Base-by-base conservation (phyloP, 1,284 basidiomycete species). In the Ustilago crameri region DNA sequence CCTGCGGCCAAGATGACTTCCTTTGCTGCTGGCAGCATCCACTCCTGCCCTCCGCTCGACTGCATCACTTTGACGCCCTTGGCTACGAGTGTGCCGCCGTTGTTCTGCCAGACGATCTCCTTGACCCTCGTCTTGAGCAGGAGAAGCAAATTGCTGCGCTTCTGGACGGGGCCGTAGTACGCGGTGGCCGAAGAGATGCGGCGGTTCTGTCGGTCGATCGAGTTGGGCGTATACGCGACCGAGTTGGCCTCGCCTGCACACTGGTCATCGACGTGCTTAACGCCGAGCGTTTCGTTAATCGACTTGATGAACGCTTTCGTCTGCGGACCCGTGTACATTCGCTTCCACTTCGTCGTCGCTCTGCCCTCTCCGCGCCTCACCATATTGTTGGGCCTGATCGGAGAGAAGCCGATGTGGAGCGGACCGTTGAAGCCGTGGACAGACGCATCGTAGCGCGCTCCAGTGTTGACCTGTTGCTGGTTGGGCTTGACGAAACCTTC, bases 81-180 rank as follows among this genome's bases (percentile, higher is more conserved):
- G 10, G 60, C 68, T 27, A 55, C 47, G 47, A 74, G 62, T 5
- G 68, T 74, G n/a, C 35, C 47, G 40, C 46, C 48, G 22, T 42
- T 35, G 2, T 45, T 47, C 17, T 34, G 30, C 51, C 79, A 84
- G 0, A 80, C 35, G 26, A 84, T 63, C 35, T 77, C 79, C 15
- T 73, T 74, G 23, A 80, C 85, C 27, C 81, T 81, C 22, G 84
- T 81, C 12, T 79, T 71, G 10, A 83, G 79, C 12, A 87, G 80
- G 17, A 85, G 53, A 89, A 88, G 12, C 91, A 93, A 76, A 90
- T 50, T 93, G 81, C 90, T 87, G 15, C 86, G 80, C 5, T 38
- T 24, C 34, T 64, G 38, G 10, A 86, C 81, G 0, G 86, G 85
- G 0, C 84, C 80, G 27, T 84, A 83, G 78, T 86, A 87, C 2